A percentile compares a stretch with the other conserved stretches of the same genome.
phyloP scores from a whole-genome alignment of 192 early-diverging fungal species.

The Linnemannia hyalina region DNA sequence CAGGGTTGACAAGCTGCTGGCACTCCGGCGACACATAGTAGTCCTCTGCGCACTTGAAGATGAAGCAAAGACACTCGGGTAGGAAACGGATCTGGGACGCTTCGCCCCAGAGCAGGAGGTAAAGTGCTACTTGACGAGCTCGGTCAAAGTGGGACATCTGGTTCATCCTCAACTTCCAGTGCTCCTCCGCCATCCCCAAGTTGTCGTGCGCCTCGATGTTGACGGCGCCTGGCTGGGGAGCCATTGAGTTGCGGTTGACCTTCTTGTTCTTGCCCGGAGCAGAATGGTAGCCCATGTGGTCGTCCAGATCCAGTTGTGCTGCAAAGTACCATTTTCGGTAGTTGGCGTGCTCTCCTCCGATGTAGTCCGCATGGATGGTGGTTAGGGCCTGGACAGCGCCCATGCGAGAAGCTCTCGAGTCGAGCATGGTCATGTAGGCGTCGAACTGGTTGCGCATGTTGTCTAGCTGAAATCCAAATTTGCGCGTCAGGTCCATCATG shows the following conservation, averaged over 20 bases:
- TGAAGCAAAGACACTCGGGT: constrained; percentile 81
- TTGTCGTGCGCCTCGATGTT: constrained; percentile 38
- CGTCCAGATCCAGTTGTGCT: constrained; percentile 73
- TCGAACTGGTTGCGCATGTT: constrained; percentile 84
- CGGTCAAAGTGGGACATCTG: constrained; percentile 78
- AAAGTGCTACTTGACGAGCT: constrained; percentile 79
- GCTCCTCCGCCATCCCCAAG: constrained; percentile 58
- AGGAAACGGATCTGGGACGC: constrained; percentile 80
- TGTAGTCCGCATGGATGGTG: constrained; percentile 82
- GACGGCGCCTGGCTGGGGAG: constrained; percentile 46
- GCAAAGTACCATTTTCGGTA: constrained; percentile 90
- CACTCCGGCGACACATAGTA: constrained; percentile 66
- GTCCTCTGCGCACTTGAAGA: constrained; percentile 80
- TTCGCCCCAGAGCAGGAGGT: constrained; percentile 86
- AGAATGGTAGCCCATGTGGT: constrained; percentile 56
- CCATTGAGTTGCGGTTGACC: constrained; percentile 42
- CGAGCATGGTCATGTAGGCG: constrained; percentile 82
- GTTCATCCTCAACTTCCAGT: constrained; percentile 81
- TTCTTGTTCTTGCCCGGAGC: constrained; percentile 43
- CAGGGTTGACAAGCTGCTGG: constrained; percentile 65
- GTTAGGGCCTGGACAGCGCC: constrained; percentile 76
- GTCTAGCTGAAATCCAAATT: constrained; percentile 85
- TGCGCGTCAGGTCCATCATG: constrained; percentile 72
- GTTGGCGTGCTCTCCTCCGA: constrained; percentile 86
- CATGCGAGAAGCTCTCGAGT: constrained; percentile 84